These are phyloP conservation scores for Rosa lucieae DNA, from an alignment of 306 rosid species.

Conservation along the genomic window DNA sequence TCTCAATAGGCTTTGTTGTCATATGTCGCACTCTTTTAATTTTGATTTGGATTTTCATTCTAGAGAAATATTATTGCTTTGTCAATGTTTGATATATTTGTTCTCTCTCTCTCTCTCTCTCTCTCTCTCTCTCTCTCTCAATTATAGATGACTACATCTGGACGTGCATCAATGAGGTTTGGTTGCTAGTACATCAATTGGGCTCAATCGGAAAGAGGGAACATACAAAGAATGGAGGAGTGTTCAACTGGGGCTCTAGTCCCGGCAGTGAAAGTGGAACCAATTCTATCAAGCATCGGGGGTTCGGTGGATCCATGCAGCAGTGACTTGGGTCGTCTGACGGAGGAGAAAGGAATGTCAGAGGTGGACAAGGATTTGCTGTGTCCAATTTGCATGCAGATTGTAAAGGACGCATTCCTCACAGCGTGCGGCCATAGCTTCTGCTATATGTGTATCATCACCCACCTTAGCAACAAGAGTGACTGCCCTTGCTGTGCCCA, in stretches of 20 bases:
- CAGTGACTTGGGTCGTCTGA: neutral
- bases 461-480: conserved; percentile 89
- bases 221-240: conserved; percentile 29
- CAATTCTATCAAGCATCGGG: neutral
- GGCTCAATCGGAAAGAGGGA: neutral
- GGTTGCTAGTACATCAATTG: neutral
- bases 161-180: neutral
- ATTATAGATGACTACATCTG: neutral
- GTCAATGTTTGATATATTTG: neutral
- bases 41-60: neutral
- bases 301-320: conserved; percentile 16
- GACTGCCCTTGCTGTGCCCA: conserved; percentile 96
- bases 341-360: conserved; percentile 20
- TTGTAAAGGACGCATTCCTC: conserved; percentile 81
- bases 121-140: neutral
- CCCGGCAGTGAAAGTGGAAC: conserved; percentile 37
- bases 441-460: conserved; percentile 94
- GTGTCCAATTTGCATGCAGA: conserved; percentile 98
- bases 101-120: neutral
- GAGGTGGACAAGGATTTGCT: conserved; percentile 80
- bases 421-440: conserved; percentile 93
- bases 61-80: neutral
- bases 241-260: conserved; percentile 42
- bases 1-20: neutral
- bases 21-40: neutral